phyloP scores from a whole-genome alignment of 2,329 filamentous ascomycete species.

The Venturiaceae sp. region DNA sequence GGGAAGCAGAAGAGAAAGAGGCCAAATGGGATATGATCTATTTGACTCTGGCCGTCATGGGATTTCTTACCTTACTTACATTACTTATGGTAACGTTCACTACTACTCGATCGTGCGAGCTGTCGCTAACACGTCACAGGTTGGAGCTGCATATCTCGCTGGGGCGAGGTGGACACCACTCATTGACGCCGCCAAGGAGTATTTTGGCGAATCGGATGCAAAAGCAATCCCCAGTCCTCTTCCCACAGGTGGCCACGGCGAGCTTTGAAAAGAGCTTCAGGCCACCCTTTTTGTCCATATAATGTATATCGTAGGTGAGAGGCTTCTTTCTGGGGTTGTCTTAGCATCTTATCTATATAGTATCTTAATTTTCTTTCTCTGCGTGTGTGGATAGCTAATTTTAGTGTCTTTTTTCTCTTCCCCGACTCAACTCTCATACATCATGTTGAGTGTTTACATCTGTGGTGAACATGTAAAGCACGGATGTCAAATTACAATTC shows the following conservation, averaged over 20 bases:
- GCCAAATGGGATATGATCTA: constrained; percentile 42
- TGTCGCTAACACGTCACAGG: constrained; percentile 35
- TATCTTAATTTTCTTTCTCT: not conserved
- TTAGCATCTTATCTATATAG: not conserved
- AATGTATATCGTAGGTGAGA: not conserved
- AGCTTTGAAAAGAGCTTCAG: not conserved
- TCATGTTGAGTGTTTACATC: not conserved
- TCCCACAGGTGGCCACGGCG: constrained; percentile 1
- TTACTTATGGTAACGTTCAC: constrained; percentile 63
- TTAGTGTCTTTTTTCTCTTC: not conserved
- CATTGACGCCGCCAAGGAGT: constrained; percentile 38
- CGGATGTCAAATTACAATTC: constrained; percentile 99
- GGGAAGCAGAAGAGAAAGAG: constrained; percentile 41
- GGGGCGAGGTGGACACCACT: constrained; percentile 58
- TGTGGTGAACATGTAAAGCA: constrained; percentile 48
- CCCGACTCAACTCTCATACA: not conserved
- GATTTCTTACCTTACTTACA: constrained; percentile 62
- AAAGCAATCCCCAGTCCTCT: not conserved
- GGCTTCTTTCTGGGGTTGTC: not conserved
- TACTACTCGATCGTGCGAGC: not conserved
- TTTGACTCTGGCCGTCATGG: constrained; percentile 56
- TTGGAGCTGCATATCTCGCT: constrained; percentile 66
- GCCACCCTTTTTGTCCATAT: not conserved
- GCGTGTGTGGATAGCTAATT: not conserved
- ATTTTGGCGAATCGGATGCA: not conserved